Evolutionary conservation across 2,329 filamentous ascomycete genomes (phyloP).

Genomic region (Epichloe amarillans): DNA sequence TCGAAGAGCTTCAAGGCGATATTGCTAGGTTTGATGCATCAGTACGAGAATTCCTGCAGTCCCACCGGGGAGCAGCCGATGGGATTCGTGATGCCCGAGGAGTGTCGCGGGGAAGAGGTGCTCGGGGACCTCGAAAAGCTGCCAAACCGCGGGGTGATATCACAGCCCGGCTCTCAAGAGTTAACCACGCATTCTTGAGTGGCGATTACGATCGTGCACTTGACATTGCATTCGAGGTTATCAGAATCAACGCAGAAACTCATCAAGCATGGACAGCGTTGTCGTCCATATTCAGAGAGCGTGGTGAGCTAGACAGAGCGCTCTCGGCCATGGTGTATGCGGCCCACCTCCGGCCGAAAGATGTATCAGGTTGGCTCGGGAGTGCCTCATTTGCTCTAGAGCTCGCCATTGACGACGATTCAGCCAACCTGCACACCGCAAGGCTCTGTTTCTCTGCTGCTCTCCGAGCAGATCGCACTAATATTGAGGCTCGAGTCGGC

Average conservation of each 20-base stretch:
- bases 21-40: conserved; percentile 30
- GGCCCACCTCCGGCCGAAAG: conserved; percentile 48
- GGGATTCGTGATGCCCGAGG: conserved; percentile 10
- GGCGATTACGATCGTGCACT: conserved; percentile 47
- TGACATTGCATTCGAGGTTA: conserved; percentile 46
- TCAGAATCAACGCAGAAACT: conserved; percentile 55
- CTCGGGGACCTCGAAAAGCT: conserved; percentile 40
- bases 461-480: conserved; percentile 41
- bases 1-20: conserved; percentile 29
- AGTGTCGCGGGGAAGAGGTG: conserved; percentile 15
- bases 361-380: conserved; percentile 44
- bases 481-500: conserved; percentile 43
- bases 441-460: conserved; percentile 47
- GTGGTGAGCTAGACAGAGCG: conserved; percentile 42
- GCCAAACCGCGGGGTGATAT: conserved; percentile 60
- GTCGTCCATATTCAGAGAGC: conserved; percentile 46
- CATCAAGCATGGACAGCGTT: conserved; percentile 52
- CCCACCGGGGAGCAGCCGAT: conserved; percentile 18
- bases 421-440: conserved; percentile 37
- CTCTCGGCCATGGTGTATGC: conserved; percentile 48
- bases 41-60: conserved; percentile 26
- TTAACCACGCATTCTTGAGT: conserved; percentile 54
- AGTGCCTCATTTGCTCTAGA: conserved; percentile 45
- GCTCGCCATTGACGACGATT: conserved; percentile 32
- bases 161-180: conserved; percentile 51